A percentile compares a stretch with the other conserved stretches of the same genome.
Evolutionary conservation across 2,329 filamentous ascomycete genomes (phyloP).

Genomic region (Rhexocercosporidium sp.): DNA sequence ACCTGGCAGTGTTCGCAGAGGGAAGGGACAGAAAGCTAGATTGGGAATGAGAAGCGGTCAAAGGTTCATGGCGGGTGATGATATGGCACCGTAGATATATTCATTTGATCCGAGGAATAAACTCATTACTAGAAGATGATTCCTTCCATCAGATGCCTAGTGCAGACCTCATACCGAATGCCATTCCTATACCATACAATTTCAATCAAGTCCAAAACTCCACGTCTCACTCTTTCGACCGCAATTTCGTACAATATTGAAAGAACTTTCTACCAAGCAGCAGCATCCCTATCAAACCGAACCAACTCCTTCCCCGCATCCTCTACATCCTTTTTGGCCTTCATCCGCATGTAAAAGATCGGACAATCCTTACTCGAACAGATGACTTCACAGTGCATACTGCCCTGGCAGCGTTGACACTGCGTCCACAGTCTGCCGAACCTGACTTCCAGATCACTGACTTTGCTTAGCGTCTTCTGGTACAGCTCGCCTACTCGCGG

Average conservation of each 20-base stretch:
- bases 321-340: constrained; percentile 98
- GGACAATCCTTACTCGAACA: constrained; percentile 96
- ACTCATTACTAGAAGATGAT: not conserved
- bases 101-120: not conserved
- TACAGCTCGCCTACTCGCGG: constrained; percentile 91
- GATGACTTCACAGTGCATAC: constrained; percentile 97
- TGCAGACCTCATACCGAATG: not conserved
- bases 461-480: constrained; percentile 85
- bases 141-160: not conserved
- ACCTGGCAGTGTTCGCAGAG: too few relatives aligned
- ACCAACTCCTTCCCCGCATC: constrained; percentile 89
- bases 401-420: constrained; percentile 96
- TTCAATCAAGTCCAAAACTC: not conserved
- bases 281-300: constrained; percentile 86
- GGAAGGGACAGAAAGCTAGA: not conserved
- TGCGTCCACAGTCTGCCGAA: constrained; percentile 97
- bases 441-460: constrained; percentile 89
- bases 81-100: not conserved
- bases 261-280: constrained; percentile 51
- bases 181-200: not conserved
- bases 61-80: not conserved
- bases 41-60: not conserved
- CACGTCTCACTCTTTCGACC: not conserved
- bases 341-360: constrained; percentile 99
- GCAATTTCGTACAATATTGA: not conserved